Conservation (phyloP, 2,329 filamentous ascomycete genomes). For the Fusarium buxicola region DNA sequence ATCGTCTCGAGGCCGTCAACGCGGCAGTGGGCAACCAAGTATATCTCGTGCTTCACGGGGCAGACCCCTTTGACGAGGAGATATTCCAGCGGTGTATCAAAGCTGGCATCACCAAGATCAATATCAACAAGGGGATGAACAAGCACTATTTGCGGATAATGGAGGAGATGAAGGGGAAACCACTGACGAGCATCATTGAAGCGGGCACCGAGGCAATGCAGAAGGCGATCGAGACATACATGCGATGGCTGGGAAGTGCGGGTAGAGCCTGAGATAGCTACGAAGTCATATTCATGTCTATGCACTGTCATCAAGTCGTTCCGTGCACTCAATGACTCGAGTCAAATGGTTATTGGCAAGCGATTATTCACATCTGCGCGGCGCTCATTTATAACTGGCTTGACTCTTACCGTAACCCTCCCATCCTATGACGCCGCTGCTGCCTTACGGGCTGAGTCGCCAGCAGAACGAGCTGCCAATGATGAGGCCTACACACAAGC, state of each 20-base stretch:
- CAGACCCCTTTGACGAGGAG: slow-evolving; percentile 59
- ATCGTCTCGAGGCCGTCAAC: slow-evolving; percentile 50
- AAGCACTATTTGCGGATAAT: slow-evolving; percentile 59
- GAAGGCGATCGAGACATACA: slow-evolving; percentile 60
- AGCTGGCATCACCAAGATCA: slow-evolving; percentile 60
- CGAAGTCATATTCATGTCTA: background rate
- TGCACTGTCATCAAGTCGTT: background rate
- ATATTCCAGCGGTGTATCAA: slow-evolving; percentile 59
- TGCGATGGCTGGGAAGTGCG: slow-evolving; percentile 58
- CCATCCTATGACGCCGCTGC: slow-evolving; percentile 2
- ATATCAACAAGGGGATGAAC: slow-evolving; percentile 65
- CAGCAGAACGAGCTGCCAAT: slow-evolving; percentile 11
- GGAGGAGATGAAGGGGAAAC: slow-evolving; percentile 59
- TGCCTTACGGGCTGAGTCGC: slow-evolving; percentile 8
- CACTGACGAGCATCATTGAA: slow-evolving; percentile 61
- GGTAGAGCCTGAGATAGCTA: slow-evolving; percentile 54
- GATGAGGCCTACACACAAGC: slow-evolving; percentile 10
- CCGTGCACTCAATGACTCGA: background rate
- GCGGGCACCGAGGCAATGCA: slow-evolving; percentile 60
- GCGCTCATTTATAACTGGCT: background rate
- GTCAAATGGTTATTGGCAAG: background rate
- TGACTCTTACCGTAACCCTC: slow-evolving; percentile 10
- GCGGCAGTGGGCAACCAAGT: slow-evolving; percentile 58
- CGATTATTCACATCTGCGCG: slow-evolving; percentile 3
- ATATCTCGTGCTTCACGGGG: slow-evolving; percentile 60